Percentiles rank a stretch among this genome's conserved stretches.
phyloP scores from a whole-genome alignment of 805 yeast genomes.

The Middelhovenomyces tepae region DNA sequence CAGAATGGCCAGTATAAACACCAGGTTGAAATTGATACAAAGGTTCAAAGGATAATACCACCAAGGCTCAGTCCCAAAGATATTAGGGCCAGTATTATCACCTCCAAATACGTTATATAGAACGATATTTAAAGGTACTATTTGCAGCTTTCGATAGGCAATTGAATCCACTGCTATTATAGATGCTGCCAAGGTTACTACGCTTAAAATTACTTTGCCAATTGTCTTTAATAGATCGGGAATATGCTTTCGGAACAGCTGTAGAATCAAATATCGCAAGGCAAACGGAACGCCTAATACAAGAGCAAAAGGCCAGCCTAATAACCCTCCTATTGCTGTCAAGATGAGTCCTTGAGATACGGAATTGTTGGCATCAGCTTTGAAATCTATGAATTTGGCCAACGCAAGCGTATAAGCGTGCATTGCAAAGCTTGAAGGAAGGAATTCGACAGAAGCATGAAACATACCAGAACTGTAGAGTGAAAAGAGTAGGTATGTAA shows the following conservation, averaged over 20 bases:
- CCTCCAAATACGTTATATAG: constrained; percentile 65
- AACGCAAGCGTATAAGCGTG: constrained; percentile 30
- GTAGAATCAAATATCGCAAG: constrained; percentile 25
- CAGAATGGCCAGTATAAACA: constrained; percentile 22
- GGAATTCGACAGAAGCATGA: constrained; percentile 76
- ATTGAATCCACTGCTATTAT: constrained; percentile 37
- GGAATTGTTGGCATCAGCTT: constrained; percentile 3
- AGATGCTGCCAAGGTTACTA: constrained; percentile 17
- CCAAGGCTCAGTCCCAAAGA: constrained; percentile 81
- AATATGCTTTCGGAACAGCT: constrained; percentile 12
- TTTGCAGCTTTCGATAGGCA: constrained; percentile 49
- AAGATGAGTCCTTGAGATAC: constrained; percentile 25
- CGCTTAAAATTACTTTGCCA: constrained; percentile 15
- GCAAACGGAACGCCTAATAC: constrained; percentile 54
- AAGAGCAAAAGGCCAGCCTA: constrained; percentile 89
- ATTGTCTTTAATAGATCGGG: constrained; percentile 14
- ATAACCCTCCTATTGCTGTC: constrained; percentile 57
- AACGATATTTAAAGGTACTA: constrained; percentile 78
- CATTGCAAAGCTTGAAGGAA: constrained; percentile 78
- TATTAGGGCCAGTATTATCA: constrained; percentile 74
- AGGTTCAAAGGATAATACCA: constrained; percentile 62
- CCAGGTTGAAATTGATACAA: constrained; percentile 61
- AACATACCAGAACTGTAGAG: constrained; percentile 71
- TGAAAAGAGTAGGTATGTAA: constrained; percentile 55
- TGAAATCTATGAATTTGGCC: constrained; percentile 16